Evolutionary conservation across 805 yeast species (phyloP).

Genomic region (Deakozyma indianensis): DNA sequence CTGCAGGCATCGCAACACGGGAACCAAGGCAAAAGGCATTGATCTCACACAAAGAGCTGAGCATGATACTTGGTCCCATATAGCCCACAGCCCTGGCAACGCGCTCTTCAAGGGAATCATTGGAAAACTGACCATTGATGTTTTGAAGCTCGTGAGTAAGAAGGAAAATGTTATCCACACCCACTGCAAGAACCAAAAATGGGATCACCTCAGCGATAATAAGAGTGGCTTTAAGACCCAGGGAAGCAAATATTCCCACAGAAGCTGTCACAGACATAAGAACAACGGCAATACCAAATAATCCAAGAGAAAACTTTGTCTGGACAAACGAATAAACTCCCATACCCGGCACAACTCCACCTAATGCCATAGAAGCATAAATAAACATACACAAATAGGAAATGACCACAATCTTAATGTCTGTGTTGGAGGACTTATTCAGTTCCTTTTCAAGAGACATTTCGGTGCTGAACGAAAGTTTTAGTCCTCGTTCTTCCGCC

Average conservation of each 20-base stretch:
- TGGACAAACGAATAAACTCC: conserved; percentile 18
- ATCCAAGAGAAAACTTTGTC: conserved; percentile 63
- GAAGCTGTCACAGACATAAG: conserved; percentile 67
- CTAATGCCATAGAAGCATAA: conserved; percentile 73
- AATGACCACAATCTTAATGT: conserved; percentile 48
- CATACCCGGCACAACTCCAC: conserved; percentile 37
- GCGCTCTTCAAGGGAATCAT: conserved; percentile 39
- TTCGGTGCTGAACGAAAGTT: conserved; percentile 67
- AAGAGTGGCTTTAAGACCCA: conserved; percentile 76
- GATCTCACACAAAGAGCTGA: conserved; percentile 68
- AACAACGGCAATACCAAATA: conserved; percentile 75
- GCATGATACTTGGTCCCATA: conserved; percentile 76
- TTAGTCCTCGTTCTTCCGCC: conserved; percentile 37
- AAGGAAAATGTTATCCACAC: conserved; percentile 88
- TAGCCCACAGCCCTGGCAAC: conserved; percentile 51
- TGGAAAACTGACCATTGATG: conserved; percentile 33
- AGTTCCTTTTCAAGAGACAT: conserved; percentile 74
- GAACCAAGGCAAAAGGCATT: conserved; percentile 69
- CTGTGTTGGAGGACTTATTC: conserved; percentile 69
- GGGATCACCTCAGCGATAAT: conserved; percentile 96
- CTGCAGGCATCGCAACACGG: conserved; percentile 89
- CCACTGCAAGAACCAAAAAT: conserved; percentile 80
- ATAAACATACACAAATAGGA: conserved; percentile 80
- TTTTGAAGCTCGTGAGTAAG: conserved; percentile 64
- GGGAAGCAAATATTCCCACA: conserved; percentile 60